These are phyloP conservation scores for Nicotiana rustica DNA, from an alignment of 305 asterid species.

Conservation along the genomic window DNA sequence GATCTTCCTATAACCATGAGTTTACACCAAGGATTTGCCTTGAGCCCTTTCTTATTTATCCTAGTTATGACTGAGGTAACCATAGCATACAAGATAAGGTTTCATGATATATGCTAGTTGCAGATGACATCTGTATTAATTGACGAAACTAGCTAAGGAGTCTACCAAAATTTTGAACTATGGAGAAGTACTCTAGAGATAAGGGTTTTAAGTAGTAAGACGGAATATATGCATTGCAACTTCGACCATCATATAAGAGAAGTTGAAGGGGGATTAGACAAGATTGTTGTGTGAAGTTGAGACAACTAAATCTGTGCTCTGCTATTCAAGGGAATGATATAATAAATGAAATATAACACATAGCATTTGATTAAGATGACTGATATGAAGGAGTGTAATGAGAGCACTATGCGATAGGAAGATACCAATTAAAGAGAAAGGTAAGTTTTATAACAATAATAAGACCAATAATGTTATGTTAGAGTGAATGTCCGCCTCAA, in stretches of 20 bases:
- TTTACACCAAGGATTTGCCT: neutral
- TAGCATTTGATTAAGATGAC: neutral
- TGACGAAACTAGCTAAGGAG: neutral
- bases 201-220: neutral
- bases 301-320: neutral
- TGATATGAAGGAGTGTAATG: neutral
- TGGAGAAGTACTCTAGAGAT: neutral
- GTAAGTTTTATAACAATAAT: no score
- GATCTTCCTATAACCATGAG: neutral
- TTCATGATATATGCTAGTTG: neutral
- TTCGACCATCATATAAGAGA: neutral
- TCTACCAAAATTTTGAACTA: neutral
- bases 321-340: no score
- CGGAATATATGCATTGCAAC: neutral
- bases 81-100: neutral
- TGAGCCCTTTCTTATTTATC: neutral
- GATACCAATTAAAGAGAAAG: no score
- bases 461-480: no score
- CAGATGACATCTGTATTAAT: neutral
- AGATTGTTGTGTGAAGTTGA: neutral
- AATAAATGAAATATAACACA: neutral
- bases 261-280: neutral
- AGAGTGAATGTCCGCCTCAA: no score
- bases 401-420: neutral
- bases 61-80: neutral